Percentiles rank a stretch among this genome's conserved stretches.
Conservation (phyloP, 768 basidiomycete genomes). For the Rhizopogon vulgaris region DNA sequence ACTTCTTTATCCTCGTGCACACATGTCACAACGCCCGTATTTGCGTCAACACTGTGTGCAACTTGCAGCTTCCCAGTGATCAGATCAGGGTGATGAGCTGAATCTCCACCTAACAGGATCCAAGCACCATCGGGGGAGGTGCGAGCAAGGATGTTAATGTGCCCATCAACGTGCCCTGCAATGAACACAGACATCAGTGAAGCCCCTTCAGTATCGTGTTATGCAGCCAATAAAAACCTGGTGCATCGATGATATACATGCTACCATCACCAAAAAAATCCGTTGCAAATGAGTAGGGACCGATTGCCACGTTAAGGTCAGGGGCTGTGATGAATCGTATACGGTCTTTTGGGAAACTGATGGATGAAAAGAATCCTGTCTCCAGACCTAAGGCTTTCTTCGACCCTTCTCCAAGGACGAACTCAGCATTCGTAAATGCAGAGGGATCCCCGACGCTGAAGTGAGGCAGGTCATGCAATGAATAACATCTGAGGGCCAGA, state of each 20-base stretch:
- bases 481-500: constrained; percentile 33
- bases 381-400: constrained; percentile 18
- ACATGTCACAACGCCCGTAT: constrained; percentile 26
- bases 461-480: constrained; percentile 32
- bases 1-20: constrained; percentile 37
- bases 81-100: constrained; percentile 45
- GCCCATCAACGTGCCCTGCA: constrained; percentile 41
- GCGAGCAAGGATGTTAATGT: constrained; percentile 44
- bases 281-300: constrained; percentile 40
- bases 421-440: constrained; percentile 36
- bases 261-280: constrained; percentile 52
- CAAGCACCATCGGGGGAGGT: constrained; percentile 46
- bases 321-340: constrained; percentile 25
- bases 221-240: constrained; percentile 15
- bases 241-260: constrained; percentile 48
- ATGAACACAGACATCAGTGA: not conserved
- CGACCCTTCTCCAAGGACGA: constrained; percentile 38
- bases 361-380: constrained; percentile 15
- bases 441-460: constrained; percentile 39
- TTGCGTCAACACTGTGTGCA: constrained; percentile 13
- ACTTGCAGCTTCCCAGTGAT: constrained; percentile 36
- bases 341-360: constrained; percentile 30
- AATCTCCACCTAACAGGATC: constrained; percentile 48
- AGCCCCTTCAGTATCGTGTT: too few relatives aligned
- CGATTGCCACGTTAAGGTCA: constrained; percentile 31